Evolutionary conservation across 2,329 filamentous ascomycete genomes (phyloP).

Genomic region (Fusarium oligoseptatum): DNA sequence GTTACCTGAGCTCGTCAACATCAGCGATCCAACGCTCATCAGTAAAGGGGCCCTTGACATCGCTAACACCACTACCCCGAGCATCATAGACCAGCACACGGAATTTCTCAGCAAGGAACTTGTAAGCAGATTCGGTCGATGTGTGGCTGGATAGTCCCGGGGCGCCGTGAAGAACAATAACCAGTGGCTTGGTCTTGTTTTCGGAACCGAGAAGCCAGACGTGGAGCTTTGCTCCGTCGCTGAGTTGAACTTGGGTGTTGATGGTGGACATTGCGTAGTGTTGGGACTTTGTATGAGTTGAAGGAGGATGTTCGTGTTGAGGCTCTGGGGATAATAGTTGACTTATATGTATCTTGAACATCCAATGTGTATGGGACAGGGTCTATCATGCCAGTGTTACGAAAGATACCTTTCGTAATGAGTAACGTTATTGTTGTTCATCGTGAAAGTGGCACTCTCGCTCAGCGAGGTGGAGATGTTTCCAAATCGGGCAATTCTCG

Average conservation of each 20-base stretch:
- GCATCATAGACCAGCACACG: slow-evolving; percentile 21
- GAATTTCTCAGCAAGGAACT: slow-evolving; percentile 9
- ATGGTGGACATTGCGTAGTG: not conserved
- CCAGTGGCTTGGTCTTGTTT: slow-evolving; percentile 11
- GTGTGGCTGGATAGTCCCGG: slow-evolving; percentile 9
- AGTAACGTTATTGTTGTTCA: not conserved
- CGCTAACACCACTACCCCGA: slow-evolving; percentile 14
- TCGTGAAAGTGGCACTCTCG: not conserved
- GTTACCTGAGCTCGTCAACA: slow-evolving; percentile 12
- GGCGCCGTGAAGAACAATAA: slow-evolving; percentile 13
- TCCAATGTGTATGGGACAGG: no score
- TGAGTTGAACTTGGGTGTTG: slow-evolving; percentile 10
- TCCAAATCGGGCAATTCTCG: not conserved
- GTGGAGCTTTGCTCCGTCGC: slow-evolving; percentile 14
- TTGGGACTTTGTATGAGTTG: not conserved
- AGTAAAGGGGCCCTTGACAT: slow-evolving; percentile 7
- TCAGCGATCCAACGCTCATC: slow-evolving; percentile 19
- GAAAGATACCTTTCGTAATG: not conserved
- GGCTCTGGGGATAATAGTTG: no score
- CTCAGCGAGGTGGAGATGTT: slow-evolving; percentile 8
- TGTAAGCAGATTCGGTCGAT: not conserved
- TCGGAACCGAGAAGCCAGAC: slow-evolving; percentile 19
- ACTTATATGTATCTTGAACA: not conserved
- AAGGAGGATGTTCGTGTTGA: not conserved
- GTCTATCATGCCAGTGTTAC: not conserved